Base-by-base conservation (phyloP, 2,329 filamentous ascomycete species). In the Madurella fahalii region DNA sequence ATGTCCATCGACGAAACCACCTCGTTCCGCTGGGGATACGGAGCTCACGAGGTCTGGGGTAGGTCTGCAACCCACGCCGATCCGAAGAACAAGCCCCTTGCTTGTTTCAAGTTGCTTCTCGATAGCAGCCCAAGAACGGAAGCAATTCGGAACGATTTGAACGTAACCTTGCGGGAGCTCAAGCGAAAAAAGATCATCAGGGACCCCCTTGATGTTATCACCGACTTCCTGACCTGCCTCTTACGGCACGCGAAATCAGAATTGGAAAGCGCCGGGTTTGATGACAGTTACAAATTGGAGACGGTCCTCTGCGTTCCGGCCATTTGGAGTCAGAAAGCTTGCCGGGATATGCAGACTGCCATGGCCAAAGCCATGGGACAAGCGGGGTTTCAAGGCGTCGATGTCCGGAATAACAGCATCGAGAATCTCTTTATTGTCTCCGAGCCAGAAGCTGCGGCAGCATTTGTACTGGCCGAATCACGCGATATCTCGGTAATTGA, bases 381-480 rank as follows among this genome's bases (percentile, higher is more conserved):
- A n/a, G 52, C 58, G 2, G 50, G 51, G 4, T 57, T 62, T 40
- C 42, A 52, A 17, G 54, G 60, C 5, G 51, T 62, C 20, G 50
- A 59, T 15, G 30, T 25, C 7, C 25, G 50, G 15, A 47, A 56
- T 16, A 47, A 61, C 31, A 49, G 44, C 12, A 61, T 67, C n/a
- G 60, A 67, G 16, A 63, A 65, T 18, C 47, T 69, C 2, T 69
- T 67, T 37, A 60, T 68, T 15, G 60, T 66, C 5, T 61, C 61
- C 9, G 67, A 68, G 41, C 65, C 66, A 2, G 65, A 68, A 53
- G 64, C 64, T 15, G 65, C 65, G 1, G 65, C 64, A 0, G 66
- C 61, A 2, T 65, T 60, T 42, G 56, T 65, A 4, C 47, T 67
- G 39, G 58, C 53, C n/a, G 55, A 41, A 5, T n/a, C 62, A 43